Evolutionary conservation across 1,139 yeast species (phyloP).

Genomic region (Sugiyamaella neomexicana): DNA sequence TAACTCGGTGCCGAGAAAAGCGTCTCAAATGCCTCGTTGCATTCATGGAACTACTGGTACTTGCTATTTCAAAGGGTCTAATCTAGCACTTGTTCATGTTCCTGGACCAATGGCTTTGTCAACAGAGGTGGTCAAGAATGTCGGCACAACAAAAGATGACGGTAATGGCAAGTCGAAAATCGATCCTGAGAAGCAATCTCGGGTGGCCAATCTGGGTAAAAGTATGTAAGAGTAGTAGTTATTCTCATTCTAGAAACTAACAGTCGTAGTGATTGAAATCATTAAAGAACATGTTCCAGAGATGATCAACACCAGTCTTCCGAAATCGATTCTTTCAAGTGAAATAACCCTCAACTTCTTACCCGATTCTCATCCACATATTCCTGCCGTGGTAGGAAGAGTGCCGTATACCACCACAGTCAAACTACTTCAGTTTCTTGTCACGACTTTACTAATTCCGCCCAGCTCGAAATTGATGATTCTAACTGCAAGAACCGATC

Average conservation of each 20-base stretch:
- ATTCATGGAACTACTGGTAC: not conserved
- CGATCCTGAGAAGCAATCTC: slow-evolving; percentile 20
- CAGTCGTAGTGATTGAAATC: slow-evolving; percentile 46
- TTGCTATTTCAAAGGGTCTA: not conserved
- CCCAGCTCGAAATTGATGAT: slow-evolving; percentile 32
- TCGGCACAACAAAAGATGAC: not conserved
- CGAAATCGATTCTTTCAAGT: slow-evolving; percentile 51
- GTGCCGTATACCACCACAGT: slow-evolving; percentile 54
- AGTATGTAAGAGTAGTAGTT: slow-evolving; percentile 13
- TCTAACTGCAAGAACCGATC: slow-evolving; percentile 26
- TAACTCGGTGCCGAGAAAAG: not conserved
- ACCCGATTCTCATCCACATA: slow-evolving; percentile 59
- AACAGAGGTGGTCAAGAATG: not conserved
- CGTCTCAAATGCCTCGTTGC: not conserved
- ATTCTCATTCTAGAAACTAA: not conserved
- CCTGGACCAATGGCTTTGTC: too few species aligned
- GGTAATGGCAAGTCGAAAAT: not conserved
- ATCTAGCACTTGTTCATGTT: not conserved
- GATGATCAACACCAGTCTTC: slow-evolving; percentile 52
- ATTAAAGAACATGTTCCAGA: slow-evolving; percentile 58
- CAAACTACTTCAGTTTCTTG: slow-evolving; percentile 37
- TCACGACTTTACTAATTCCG: slow-evolving; percentile 36
- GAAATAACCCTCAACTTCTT: slow-evolving; percentile 60
- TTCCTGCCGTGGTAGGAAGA: slow-evolving; percentile 64
- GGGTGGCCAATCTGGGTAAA: slow-evolving; percentile 58